Base-by-base conservation (phyloP, 2,329 filamentous ascomycete species). In the Fusarium praegraminearum region DNA sequence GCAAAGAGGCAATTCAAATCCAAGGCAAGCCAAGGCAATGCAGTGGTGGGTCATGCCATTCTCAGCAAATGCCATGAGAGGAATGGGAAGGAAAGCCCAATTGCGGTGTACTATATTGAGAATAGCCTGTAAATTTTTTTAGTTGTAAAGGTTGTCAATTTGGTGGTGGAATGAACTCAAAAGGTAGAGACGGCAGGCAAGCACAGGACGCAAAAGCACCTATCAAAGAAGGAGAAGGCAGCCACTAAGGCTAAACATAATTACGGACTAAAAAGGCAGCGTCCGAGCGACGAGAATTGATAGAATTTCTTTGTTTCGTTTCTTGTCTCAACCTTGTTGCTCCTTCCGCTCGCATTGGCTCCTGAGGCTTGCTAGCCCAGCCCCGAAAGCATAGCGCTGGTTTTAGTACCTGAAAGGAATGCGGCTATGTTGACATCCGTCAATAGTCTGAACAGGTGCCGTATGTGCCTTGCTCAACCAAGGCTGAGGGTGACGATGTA, bases 311-410 rank as follows among this genome's bases (percentile, higher is more conserved):
- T 51, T 59, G 52, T 67, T 67, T 68, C 53, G 64, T 64, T 67
- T 64, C 50, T 30, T 64, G 52, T 65, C 61, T 65, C 22, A 65
- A 65, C 62, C 61, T 65, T 65, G 60, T 62, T 62, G 44, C 20
- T 52, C 49, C 63, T 57, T 47, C 36, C 63, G 20, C 54, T 41
- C 12, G n/a, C 46, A 51, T 41, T 64, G 24, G 28, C 55, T 44
- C 18, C 50, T 54, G 26, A 67, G 67, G 67, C 67, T 70, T 70
- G 66, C 67, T 69, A 69, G 67, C 49, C 46, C 46, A 38, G 32
- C 47, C 47, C 28, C 33, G 32, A 61, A 46, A 53, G 18, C 15
- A 36, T 63, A 52, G 65, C 44, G 62, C 24, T 50, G 45, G 49
- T 30, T n/a, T 60, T 64, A 64, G 62, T 56, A 55, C 41, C 56